Evolutionary conservation across 306 rosid species (phyloP), one percentile per base, ranked within the genome.

Genomic region (Rosa chinensis): DNA sequence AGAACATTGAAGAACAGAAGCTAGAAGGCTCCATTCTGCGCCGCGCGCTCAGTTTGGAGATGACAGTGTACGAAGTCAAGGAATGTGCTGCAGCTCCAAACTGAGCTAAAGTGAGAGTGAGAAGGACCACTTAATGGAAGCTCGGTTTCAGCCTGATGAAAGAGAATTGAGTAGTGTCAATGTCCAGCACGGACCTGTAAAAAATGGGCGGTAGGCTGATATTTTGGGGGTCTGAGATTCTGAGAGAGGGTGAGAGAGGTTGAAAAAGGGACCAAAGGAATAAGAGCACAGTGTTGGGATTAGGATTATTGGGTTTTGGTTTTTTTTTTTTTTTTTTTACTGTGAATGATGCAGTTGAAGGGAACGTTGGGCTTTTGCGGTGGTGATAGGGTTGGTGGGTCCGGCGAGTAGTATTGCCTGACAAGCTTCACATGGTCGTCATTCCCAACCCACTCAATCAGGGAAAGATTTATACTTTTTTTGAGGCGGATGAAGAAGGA

Each of bases 371-470:
- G 47, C n/a, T 47, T 64, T 47, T 9, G 28, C 75, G 61, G 80
- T 35, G 69, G 68, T 16, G 86, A 68, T 45, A 77, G 35, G 16
- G 61, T 42, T 18, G 71, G 42, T 86, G 86, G 88, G 37, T 74
- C 89, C 78, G 47, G 42, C 2, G 42, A 80, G 70, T 42, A 50
- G 75, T 53, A 66, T 76, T 82, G 56, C 72, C 80, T 48, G 80
- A 83, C 81, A 77, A 12, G 20, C 55, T 80, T 79, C 87, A 84
- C 88, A 71, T 80, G 82, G 82, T 70, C 72, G 44, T 70, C 88
- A 70, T 76, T 78, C 77, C 84, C 79, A 67, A 8, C n/a, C 77
- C 81, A 66, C 70, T 55, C 16, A 63, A 48, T 28, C 14, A 5
- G 72, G 13, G 66, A 59, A 20, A 53, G 64, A 70, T 35, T 1